Percentiles rank a stretch among this genome's conserved stretches.
Conservation (phyloP, 768 basidiomycete genomes). For the Boletus bicolor region DNA sequence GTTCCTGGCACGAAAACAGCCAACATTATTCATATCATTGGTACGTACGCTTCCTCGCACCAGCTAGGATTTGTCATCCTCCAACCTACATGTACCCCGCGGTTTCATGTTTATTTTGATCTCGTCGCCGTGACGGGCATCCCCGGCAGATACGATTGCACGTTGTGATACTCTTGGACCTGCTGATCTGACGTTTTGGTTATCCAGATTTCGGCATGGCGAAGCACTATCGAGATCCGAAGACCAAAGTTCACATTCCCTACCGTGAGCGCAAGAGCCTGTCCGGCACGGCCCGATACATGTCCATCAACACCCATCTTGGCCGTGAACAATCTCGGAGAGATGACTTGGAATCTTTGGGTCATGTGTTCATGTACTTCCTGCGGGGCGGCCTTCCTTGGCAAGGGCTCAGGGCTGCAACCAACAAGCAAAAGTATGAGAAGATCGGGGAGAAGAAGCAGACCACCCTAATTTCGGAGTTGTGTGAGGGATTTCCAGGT, state of each 20-base stretch:
- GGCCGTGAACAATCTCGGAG: conserved; percentile 93
- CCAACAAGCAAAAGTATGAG: conserved; percentile 99
- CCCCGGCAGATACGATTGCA: background rate
- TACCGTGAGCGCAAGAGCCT: conserved; percentile 97
- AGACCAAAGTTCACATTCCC: conserved; percentile 97
- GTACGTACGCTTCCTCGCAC: conserved; percentile 41
- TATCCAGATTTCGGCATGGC: conserved; percentile 95
- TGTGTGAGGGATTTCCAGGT: conserved; percentile 97
- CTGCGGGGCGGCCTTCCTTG: conserved; percentile 93
- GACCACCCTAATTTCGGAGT: conserved; percentile 82
- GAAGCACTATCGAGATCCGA: conserved; percentile 98
- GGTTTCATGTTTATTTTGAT: conserved; percentile 1
- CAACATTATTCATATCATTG: conserved; percentile 83
- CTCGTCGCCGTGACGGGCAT: background rate
- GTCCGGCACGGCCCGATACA: conserved; percentile 96
- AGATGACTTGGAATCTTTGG: conserved; percentile 94
- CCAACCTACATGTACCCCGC: background rate
- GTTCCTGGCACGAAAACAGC: conserved; percentile 89
- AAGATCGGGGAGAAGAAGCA: conserved; percentile 99
- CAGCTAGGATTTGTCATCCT: conserved; percentile 8
- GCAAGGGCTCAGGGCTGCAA: conserved; percentile 96
- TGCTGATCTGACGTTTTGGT: conserved; percentile 7
- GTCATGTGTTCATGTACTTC: conserved; percentile 99
- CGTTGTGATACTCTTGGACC: background rate
- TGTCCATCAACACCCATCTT: conserved; percentile 99